Percentiles rank a stretch among this genome's conserved stretches.
phyloP scores from a whole-genome alignment of 306 rosid species.

The Betula pendula region DNA sequence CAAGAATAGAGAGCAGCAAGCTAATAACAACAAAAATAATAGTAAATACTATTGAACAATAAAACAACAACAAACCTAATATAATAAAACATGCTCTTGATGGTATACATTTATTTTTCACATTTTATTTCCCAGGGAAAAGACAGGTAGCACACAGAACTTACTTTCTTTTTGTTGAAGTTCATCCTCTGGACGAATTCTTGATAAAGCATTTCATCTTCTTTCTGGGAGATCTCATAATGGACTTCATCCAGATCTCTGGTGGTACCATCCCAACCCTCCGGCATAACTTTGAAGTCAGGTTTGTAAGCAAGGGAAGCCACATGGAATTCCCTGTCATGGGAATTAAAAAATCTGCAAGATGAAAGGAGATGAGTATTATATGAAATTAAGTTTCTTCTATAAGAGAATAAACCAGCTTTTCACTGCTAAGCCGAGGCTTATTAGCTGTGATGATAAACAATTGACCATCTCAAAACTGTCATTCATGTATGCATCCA shows the following conservation, averaged over 20 bases:
- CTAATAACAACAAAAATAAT: not conserved
- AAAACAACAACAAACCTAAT: not conserved
- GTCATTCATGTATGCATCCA: not conserved
- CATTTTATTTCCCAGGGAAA: constrained; percentile 2
- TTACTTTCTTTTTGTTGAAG: constrained; percentile 90
- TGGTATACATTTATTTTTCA: not conserved
- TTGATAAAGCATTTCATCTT: constrained; percentile 85
- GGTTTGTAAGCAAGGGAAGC: constrained; percentile 96
- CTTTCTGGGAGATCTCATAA: constrained; percentile 80
- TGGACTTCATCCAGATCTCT: constrained; percentile 93
- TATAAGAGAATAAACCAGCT: not conserved
- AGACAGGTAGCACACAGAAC: constrained; percentile 24
- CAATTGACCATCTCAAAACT: not conserved
- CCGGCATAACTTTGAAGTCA: constrained; percentile 95
- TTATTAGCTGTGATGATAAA: not conserved
- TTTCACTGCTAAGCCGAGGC: not conserved
- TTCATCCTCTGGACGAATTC: constrained; percentile 81
- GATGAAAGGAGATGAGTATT: constrained; percentile 1
- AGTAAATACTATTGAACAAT: not conserved
- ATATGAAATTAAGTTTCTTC: not conserved
- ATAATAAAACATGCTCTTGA: not conserved
- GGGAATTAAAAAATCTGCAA: constrained; percentile 81
- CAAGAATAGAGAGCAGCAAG: not conserved
- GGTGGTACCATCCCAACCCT: constrained; percentile 98
- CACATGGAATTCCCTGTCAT: constrained; percentile 91